phyloP scores from a whole-genome alignment of 352 stramenopile genomes.

The Thalassiosira tumida region DNA sequence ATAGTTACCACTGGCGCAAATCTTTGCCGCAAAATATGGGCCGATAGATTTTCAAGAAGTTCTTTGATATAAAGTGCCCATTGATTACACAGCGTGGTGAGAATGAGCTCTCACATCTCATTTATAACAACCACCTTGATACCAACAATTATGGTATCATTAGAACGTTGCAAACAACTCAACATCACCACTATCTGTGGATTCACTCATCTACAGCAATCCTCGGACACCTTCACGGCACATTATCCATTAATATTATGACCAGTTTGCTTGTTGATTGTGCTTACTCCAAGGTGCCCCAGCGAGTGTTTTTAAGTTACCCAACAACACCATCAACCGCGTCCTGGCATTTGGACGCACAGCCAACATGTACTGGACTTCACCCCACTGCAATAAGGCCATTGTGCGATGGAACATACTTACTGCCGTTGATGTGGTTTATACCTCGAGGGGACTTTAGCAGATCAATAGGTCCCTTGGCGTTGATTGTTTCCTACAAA shows the following conservation, averaged over 20 bases:
- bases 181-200: slow-evolving; percentile 60
- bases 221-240: slow-evolving; percentile 37
- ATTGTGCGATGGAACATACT: slow-evolving; percentile 29
- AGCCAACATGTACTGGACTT: slow-evolving; percentile 52
- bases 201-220: slow-evolving; percentile 23
- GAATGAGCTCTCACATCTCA: background rate
- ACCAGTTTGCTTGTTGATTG: slow-evolving; percentile 60
- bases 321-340: slow-evolving; percentile 8
- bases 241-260: slow-evolving; percentile 43
- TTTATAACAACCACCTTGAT: background rate
- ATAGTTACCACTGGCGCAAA: background rate
- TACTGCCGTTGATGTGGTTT: too few species aligned
- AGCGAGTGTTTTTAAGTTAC: slow-evolving; percentile 70
- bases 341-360: background rate
- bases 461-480: too few species aligned
- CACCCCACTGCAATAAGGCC: slow-evolving; percentile 26
- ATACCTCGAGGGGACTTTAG: too few species aligned
- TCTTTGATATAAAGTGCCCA: background rate
- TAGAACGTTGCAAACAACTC: background rate
- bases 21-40: background rate
- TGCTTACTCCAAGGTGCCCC: slow-evolving; percentile 46
- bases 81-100: background rate
- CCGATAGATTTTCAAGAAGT: background rate
- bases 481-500: background rate
- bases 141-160: slow-evolving; percentile 23